Evolutionary conservation across 1,284 basidiomycete genomes (phyloP).

Genomic region (Porodaedalea pini): DNA sequence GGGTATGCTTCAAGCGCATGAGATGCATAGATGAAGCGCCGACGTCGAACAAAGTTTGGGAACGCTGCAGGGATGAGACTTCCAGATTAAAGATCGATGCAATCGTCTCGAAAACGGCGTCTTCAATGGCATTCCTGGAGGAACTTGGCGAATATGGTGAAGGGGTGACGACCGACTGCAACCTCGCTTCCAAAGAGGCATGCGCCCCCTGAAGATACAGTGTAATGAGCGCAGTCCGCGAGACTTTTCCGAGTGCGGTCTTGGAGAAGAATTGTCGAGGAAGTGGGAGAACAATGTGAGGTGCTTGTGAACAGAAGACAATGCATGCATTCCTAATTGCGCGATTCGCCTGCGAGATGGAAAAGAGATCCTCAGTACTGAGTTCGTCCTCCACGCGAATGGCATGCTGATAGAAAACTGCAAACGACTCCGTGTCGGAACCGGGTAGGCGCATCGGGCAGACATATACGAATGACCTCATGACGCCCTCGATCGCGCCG

Average conservation of each 20-base stretch:
- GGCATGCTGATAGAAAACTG: slow-evolving; percentile 32
- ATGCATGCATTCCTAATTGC: slow-evolving; percentile 28
- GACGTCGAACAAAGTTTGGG: slow-evolving; percentile 34
- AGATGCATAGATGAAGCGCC: slow-evolving; percentile 33
- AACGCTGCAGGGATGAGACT: slow-evolving; percentile 22
- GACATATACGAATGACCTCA: slow-evolving; percentile 35
- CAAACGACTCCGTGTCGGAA: slow-evolving; percentile 34
- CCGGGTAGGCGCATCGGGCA: slow-evolving; percentile 31
- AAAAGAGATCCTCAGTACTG: slow-evolving; percentile 19
- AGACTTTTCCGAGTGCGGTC: slow-evolving; percentile 36
- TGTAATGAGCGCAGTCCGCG: slow-evolving; percentile 29
- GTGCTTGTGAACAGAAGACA: slow-evolving; percentile 31
- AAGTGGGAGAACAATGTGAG: slow-evolving; percentile 33
- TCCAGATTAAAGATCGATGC: slow-evolving; percentile 25
- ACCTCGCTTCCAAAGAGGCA: slow-evolving; percentile 22
- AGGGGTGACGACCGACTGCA: slow-evolving; percentile 12
- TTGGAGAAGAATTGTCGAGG: slow-evolving; percentile 31
- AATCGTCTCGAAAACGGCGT: slow-evolving; percentile 26
- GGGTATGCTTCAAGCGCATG: slow-evolving; percentile 32
- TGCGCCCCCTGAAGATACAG: slow-evolving; percentile 30
- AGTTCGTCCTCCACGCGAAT: slow-evolving; percentile 26
- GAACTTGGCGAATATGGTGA: slow-evolving; percentile 9
- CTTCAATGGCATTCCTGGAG: slow-evolving; percentile 25
- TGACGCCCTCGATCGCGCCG: slow-evolving; percentile 34
- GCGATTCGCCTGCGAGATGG: slow-evolving; percentile 24